Evolutionary conservation across 208 protist species (phyloP).

Genomic region (Leishmania aethiopica): DNA sequence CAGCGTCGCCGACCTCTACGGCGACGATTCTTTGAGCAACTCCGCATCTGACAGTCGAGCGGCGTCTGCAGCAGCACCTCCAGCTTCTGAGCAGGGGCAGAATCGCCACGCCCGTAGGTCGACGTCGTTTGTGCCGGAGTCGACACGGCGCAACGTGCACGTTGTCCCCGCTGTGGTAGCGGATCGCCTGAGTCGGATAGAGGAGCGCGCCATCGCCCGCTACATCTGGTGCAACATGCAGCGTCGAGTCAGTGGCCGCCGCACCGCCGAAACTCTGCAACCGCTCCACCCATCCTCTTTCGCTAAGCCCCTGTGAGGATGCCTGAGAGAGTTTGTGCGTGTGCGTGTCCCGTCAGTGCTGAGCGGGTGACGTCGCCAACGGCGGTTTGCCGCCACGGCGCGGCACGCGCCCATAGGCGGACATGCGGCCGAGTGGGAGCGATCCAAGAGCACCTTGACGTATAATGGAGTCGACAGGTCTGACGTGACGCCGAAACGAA

Average conservation of each 20-base stretch:
- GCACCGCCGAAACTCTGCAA: not conserved
- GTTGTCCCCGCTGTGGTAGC: conserved; percentile 61
- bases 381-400: not conserved
- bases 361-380: not conserved
- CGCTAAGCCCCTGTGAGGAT: not conserved
- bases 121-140: conserved; percentile 13
- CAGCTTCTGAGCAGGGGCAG: not conserved
- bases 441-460: not conserved
- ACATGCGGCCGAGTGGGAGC: too few relatives aligned
- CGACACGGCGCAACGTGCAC: conserved; percentile 27
- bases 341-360: not conserved
- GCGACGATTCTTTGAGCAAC: conserved; percentile 2
- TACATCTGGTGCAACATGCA: conserved; percentile 42
- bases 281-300: not conserved
- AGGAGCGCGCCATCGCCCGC: conserved; percentile 54
- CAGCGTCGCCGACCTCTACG: conserved; percentile 44
- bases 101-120: not conserved
- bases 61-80: not conserved
- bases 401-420: not conserved
- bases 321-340: not conserved
- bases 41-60: not conserved
- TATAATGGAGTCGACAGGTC: not conserved
- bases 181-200: conserved; percentile 44
- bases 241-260: conserved; percentile 1
- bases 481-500: not conserved